phyloP scores from a whole-genome alignment of 495 filamentous ascomycete genomes.

The Daldinia bambusicola region DNA sequence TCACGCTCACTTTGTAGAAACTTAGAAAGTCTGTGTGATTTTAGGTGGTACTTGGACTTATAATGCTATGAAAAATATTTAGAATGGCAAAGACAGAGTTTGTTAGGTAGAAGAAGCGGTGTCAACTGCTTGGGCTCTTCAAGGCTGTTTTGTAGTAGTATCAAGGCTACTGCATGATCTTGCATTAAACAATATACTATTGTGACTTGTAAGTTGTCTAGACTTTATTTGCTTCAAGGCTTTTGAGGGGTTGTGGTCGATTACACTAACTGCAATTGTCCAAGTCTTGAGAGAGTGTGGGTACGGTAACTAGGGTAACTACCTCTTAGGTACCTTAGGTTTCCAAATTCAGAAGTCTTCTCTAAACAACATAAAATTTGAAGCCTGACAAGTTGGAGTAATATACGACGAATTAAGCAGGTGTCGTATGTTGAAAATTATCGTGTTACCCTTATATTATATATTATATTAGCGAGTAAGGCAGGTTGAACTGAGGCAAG shows the following conservation, averaged over 20 bases:
- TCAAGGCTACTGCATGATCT: not conserved
- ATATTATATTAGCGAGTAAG: not conserved
- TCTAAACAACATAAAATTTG: not conserved
- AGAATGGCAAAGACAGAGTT: not conserved
- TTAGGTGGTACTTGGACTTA: not conserved
- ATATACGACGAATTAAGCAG: not conserved
- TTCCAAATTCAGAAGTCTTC: not conserved
- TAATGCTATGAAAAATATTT: not conserved
- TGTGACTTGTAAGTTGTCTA: not conserved
- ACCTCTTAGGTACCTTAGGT: too few relatives aligned
- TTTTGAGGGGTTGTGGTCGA: constrained; percentile 3
- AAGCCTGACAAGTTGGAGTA: not conserved
- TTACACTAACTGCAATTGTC: not conserved
- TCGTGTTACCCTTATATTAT: not conserved
- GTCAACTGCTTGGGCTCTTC: too few relatives aligned
- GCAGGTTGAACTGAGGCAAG: too few relatives aligned
- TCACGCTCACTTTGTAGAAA: not conserved
- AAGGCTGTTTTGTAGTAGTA: too few relatives aligned
- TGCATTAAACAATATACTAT: not conserved
- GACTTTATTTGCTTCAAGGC: not conserved
- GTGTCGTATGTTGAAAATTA: not conserved
- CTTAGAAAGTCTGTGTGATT: not conserved
- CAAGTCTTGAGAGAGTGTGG: not conserved
- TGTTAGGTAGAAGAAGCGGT: not conserved
- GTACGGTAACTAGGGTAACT: not conserved